phyloP scores from a whole-genome alignment of 306 rosid species.

The Cicer arietinum region DNA sequence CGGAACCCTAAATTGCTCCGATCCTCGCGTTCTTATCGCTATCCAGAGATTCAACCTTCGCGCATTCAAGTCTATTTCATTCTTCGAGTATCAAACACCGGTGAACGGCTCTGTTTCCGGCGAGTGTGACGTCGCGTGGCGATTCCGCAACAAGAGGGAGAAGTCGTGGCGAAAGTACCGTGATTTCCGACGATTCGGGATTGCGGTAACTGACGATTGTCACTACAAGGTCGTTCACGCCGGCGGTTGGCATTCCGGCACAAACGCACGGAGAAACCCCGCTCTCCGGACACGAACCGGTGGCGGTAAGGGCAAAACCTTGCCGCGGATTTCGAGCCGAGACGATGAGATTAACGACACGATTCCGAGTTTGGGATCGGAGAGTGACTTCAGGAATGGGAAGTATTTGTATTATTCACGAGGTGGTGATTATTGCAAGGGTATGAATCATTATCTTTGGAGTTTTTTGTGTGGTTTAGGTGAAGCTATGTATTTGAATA shows the following conservation, averaged over 20 bases:
- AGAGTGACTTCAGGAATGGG: constrained; percentile 76
- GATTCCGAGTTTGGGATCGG: constrained; percentile 80
- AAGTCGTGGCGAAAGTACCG: constrained; percentile 96
- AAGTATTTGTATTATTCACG: constrained; percentile 92
- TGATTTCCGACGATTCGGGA: constrained; percentile 80
- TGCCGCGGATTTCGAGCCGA: constrained; percentile 30
- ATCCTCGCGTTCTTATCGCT: constrained; percentile 69
- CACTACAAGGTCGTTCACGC: constrained; percentile 75
- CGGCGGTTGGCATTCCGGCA: constrained; percentile 87
- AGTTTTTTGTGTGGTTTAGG: constrained; percentile 98
- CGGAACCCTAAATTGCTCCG: constrained; percentile 71
- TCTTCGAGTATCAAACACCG: constrained; percentile 75
- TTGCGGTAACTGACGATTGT: constrained; percentile 64
- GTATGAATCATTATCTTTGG: constrained; percentile 96
- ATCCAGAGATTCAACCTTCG: constrained; percentile 77
- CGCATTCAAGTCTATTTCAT: constrained; percentile 73
- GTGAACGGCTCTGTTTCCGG: constrained; percentile 73
- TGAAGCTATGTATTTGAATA: constrained; percentile 90
- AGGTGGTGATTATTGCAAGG: constrained; percentile 98
- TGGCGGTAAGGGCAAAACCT: not conserved
- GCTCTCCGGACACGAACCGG: not conserved
- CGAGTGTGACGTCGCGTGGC: constrained; percentile 92
- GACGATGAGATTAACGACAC: constrained; percentile 97
- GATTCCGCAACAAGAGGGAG: constrained; percentile 88
- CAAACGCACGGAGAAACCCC: constrained; percentile 67